Percentiles rank a stretch among this genome's conserved stretches.
Evolutionary conservation across 2,329 filamentous ascomycete species (phyloP).

Genomic region (Aspergillus eucalypticola): DNA sequence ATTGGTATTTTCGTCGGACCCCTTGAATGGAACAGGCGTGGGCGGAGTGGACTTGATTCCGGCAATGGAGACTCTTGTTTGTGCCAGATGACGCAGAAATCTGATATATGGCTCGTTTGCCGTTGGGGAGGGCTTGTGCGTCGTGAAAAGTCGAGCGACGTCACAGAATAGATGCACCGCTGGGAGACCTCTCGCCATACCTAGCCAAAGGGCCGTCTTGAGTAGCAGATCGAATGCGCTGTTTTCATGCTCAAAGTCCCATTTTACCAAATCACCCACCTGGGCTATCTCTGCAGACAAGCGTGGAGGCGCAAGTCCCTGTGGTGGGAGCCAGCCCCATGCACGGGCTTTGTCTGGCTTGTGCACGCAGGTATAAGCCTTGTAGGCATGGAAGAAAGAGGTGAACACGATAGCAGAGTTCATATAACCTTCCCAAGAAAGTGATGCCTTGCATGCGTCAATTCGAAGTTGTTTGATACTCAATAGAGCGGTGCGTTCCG

Average conservation of each 20-base stretch:
- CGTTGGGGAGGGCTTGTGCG: constrained; percentile 8
- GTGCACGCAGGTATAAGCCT: constrained; percentile 12
- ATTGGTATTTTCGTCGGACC: constrained; percentile 11
- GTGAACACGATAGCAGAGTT: constrained; percentile 23
- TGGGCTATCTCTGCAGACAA: constrained; percentile 11
- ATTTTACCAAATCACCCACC: constrained; percentile 16
- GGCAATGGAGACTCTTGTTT: constrained; percentile 15
- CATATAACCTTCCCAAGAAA: constrained; percentile 21
- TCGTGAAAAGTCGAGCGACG: constrained; percentile 25
- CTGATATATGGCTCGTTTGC: constrained; percentile 8
- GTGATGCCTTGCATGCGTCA: constrained; percentile 21
- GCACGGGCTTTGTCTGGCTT: constrained; percentile 19
- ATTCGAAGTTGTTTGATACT: constrained; percentile 23
- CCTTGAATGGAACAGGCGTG: constrained; percentile 14
- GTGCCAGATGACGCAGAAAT: constrained; percentile 19
- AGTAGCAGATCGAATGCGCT: constrained; percentile 22
- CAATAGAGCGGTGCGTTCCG: constrained; percentile 14
- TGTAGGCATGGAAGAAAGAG: constrained; percentile 23
- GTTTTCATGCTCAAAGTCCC: constrained; percentile 11
- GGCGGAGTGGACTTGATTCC: constrained; percentile 9
- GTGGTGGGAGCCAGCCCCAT: constrained; percentile 23
- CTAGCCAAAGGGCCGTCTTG: constrained; percentile 29
- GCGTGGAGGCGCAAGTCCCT: constrained; percentile 9
- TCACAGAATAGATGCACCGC: constrained; percentile 34
- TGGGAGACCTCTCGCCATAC: constrained; percentile 26